Conservation (phyloP, 345 rosid genomes). For the Pugionium cornutum region DNA sequence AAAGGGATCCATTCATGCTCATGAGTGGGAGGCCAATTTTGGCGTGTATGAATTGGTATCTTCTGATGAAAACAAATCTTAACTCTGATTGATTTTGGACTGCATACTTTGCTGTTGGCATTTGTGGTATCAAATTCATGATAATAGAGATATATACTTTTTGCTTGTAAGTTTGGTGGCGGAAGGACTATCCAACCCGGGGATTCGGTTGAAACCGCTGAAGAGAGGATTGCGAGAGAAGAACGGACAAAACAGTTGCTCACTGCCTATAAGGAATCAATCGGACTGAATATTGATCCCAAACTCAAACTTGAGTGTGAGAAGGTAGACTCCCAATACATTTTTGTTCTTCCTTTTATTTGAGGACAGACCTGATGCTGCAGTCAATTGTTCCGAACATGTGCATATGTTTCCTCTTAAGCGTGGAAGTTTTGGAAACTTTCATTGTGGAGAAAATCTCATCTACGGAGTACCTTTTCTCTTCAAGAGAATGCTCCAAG, state of each 20-base stretch:
- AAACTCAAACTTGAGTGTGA: constrained; percentile 76
- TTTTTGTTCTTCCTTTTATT: constrained; percentile 9
- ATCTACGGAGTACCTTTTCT: background rate
- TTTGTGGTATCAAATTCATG: constrained; percentile 10
- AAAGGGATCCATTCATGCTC: constrained; percentile 5
- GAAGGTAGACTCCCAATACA: constrained; percentile 47
- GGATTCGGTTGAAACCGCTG: constrained; percentile 72
- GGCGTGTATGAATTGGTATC: background rate
- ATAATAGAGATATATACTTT: constrained; percentile 17
- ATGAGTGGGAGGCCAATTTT: constrained; percentile 14
- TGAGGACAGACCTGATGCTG: constrained; percentile 5
- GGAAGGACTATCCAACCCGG: constrained; percentile 80
- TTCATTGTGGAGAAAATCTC: background rate
- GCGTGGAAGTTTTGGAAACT: constrained; percentile 6
- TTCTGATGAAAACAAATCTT: constrained; percentile 6
- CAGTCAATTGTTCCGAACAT: background rate
- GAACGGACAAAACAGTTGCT: constrained; percentile 59
- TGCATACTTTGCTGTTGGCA: background rate
- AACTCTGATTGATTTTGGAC: constrained; percentile 5
- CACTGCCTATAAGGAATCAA: constrained; percentile 65
- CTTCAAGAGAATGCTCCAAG: constrained; percentile 6
- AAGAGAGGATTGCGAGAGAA: constrained; percentile 73
- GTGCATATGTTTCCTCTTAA: constrained; percentile 9
- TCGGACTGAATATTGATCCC: constrained; percentile 70
- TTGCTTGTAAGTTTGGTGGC: constrained; percentile 68